Conservation (phyloP, 805 yeast genomes). For the Metschnikowia kofuensis region DNA sequence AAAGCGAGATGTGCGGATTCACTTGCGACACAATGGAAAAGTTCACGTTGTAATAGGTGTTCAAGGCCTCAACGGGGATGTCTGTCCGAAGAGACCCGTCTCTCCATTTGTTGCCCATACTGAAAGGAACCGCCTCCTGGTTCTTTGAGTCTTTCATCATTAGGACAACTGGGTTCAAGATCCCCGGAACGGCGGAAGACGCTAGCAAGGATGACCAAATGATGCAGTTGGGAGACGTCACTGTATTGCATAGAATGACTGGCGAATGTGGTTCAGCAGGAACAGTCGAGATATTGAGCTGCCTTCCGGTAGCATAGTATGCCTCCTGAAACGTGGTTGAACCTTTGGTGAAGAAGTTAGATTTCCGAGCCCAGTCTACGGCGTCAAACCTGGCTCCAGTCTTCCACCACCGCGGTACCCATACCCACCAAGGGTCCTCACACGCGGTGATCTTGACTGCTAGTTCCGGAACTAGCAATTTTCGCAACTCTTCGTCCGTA, state of each 20-base stretch:
- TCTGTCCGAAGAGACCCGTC: slow-evolving; percentile 81
- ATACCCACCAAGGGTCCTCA: slow-evolving; percentile 56
- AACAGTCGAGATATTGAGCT: slow-evolving; percentile 70
- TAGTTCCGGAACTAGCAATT: slow-evolving; percentile 56
- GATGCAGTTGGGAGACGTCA: slow-evolving; percentile 76
- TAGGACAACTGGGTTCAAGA: slow-evolving; percentile 72
- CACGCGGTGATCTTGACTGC: slow-evolving; percentile 68
- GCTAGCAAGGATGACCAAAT: slow-evolving; percentile 80
- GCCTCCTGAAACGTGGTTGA: slow-evolving; percentile 72
- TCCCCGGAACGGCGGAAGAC: slow-evolving; percentile 81
- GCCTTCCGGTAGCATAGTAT: slow-evolving; percentile 63
- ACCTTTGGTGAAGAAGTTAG: slow-evolving; percentile 69
- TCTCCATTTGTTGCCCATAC: slow-evolving; percentile 72
- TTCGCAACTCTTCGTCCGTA: slow-evolving; percentile 60
- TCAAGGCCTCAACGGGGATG: slow-evolving; percentile 69
- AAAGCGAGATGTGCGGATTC: slow-evolving; percentile 75
- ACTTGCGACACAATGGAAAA: slow-evolving; percentile 79
- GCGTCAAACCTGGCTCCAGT: slow-evolving; percentile 82
- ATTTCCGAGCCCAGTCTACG: slow-evolving; percentile 67
- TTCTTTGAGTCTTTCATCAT: slow-evolving; percentile 57
- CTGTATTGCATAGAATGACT: slow-evolving; percentile 69
- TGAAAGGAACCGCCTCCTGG: slow-evolving; percentile 55
- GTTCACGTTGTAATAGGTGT: slow-evolving; percentile 72
- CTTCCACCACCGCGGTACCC: slow-evolving; percentile 63
- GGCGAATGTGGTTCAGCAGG: slow-evolving; percentile 84